A percentile compares a stretch with the other conserved stretches of the same genome.
phyloP scores from a whole-genome alignment of 768 basidiomycete genomes.

The Fistulinella prunicolor region DNA sequence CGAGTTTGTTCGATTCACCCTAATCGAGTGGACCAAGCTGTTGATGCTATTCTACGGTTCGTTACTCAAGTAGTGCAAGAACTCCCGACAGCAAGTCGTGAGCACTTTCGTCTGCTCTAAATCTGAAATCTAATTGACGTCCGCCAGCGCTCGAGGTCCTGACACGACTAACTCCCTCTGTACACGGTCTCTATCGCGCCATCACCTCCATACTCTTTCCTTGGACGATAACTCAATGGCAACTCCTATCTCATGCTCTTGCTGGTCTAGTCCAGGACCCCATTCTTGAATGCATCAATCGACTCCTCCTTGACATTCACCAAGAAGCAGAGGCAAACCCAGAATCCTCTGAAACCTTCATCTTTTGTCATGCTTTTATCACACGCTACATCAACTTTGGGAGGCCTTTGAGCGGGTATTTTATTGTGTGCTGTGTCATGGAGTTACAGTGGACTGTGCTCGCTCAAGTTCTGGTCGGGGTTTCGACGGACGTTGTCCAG shows the following conservation, averaged over 20 bases:
- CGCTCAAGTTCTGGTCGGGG: conserved; percentile 58
- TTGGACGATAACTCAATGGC: conserved; percentile 72
- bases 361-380: conserved; percentile 66
- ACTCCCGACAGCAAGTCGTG: conserved; percentile 54
- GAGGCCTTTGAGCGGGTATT: conserved; percentile 82
- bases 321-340: conserved; percentile 49
- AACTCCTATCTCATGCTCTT: conserved; percentile 48
- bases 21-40: conserved; percentile 47
- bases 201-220: conserved; percentile 74
- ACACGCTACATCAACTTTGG: conserved; percentile 72
- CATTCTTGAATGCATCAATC: conserved; percentile 71
- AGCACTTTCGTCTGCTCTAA: conserved; percentile 23
- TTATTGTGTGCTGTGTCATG: conserved; percentile 84
- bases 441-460: conserved; percentile 85
- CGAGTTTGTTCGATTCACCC: conserved; percentile 55
- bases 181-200: conserved; percentile 87
- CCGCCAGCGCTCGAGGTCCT: conserved; percentile 63
- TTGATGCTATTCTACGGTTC: conserved; percentile 61
- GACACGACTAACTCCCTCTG: conserved; percentile 71
- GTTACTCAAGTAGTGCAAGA: conserved; percentile 53
- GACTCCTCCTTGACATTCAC: conserved; percentile 59
- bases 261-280: conserved; percentile 60
- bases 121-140: neutral
- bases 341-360: conserved; percentile 32
- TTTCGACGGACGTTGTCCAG: conserved; percentile 29